Percentiles rank a stretch among this genome's conserved stretches.
Conservation (phyloP, 2,329 filamentous ascomycete species). For the Trichoderma aggressivum region DNA sequence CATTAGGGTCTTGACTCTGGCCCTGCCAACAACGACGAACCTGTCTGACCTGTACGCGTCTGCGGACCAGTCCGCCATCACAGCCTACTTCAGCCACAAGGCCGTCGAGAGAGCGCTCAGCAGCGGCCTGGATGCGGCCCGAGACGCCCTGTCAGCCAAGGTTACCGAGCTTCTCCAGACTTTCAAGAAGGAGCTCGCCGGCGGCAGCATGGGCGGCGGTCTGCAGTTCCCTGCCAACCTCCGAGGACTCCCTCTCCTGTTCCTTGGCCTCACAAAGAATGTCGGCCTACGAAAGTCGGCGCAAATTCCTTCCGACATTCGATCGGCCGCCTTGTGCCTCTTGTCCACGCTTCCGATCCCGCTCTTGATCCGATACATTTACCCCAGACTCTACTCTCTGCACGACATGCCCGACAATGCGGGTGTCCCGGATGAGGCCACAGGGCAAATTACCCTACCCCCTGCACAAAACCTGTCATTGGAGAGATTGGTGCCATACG, state of each 20-base stretch:
- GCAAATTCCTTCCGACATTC: conserved; percentile 89
- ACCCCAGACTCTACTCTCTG: conserved; percentile 77
- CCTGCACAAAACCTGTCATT: conserved; percentile 83
- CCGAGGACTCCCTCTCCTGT: conserved; percentile 80
- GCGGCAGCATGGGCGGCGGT: conserved; percentile 91
- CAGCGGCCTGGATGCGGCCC: conserved; percentile 82
- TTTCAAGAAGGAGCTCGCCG: conserved; percentile 94
- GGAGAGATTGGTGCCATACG: conserved; percentile 81
- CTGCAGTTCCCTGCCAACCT: conserved; percentile 93
- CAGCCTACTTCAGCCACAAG: conserved; percentile 95
- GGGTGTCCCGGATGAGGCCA: conserved; percentile 78
- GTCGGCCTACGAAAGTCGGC: conserved; percentile 89
- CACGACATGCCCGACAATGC: conserved; percentile 97
- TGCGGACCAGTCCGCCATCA: conserved; percentile 89
- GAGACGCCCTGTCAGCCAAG: conserved; percentile 88
- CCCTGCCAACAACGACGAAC: conserved; percentile 87
- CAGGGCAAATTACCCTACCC: conserved; percentile 84
- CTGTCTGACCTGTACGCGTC: conserved; percentile 90
- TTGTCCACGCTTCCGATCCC: conserved; percentile 91
- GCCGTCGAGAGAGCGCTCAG: conserved; percentile 87
- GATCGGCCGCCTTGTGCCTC: conserved; percentile 86
- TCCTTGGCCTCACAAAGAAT: conserved; percentile 94
- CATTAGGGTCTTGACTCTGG: conserved; percentile 90
- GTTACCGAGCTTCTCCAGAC: conserved; percentile 88
- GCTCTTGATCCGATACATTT: conserved; percentile 89